Percentiles rank a stretch among this genome's conserved stretches.
These are phyloP conservation scores for Microsporum ferrugineum DNA, from an alignment of 2,329 filamentous ascomycete species.

Conservation along the genomic window DNA sequence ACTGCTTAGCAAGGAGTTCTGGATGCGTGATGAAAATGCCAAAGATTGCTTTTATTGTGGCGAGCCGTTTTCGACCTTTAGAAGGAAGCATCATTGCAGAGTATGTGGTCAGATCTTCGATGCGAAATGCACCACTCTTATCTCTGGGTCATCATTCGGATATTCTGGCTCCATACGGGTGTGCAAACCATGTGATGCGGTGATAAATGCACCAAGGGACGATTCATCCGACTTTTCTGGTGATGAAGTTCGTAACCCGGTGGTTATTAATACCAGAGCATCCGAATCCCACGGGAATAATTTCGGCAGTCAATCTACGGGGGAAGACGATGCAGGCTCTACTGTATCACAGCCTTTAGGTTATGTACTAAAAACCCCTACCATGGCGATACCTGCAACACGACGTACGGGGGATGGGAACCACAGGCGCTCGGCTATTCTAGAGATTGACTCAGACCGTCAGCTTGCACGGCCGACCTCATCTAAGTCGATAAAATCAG, in stretches of 20 bases:
- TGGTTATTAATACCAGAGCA: slow-evolving; percentile 49
- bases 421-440: slow-evolving; percentile 72
- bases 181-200: slow-evolving; percentile 82
- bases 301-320: slow-evolving; percentile 28
- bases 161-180: slow-evolving; percentile 75
- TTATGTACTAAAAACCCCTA: slow-evolving; percentile 42
- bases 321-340: slow-evolving; percentile 38
- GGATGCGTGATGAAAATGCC: slow-evolving; percentile 98
- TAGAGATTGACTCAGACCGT: slow-evolving; percentile 79
- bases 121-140: slow-evolving; percentile 86
- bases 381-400: slow-evolving; percentile 55
- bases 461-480: slow-evolving; percentile 79
- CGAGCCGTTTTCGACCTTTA: slow-evolving; percentile 80
- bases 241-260: slow-evolving; percentile 50
- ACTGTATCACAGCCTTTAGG: slow-evolving; percentile 37
- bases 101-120: slow-evolving; percentile 97
- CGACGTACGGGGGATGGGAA: slow-evolving; percentile 59
- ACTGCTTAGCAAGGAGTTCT: slow-evolving; percentile 87
- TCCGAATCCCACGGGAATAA: slow-evolving; percentile 44
- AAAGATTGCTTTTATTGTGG: slow-evolving; percentile 94
- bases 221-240: slow-evolving; percentile 85
- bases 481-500: slow-evolving; percentile 73
- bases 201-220: slow-evolving; percentile 83
- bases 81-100: slow-evolving; percentile 92
- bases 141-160: slow-evolving; percentile 76